Evolutionary conservation across 2,329 filamentous ascomycete species (phyloP), one percentile per base, ranked within the genome.

Genomic region (Emericellopsis atlantica): DNA sequence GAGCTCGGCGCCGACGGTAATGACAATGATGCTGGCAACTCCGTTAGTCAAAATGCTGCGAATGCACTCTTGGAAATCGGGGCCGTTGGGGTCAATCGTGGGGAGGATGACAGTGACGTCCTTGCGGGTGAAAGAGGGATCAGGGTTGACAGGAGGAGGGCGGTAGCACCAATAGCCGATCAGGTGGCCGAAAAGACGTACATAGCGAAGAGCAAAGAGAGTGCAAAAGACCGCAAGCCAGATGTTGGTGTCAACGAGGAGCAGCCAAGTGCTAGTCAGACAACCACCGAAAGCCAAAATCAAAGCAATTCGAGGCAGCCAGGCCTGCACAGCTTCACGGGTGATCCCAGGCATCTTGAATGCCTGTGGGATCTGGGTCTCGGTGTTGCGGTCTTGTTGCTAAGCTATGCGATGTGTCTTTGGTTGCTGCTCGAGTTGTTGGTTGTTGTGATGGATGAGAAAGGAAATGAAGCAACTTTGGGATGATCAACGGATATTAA

Each of bases 31-130:
- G 2, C 44, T 46, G 0, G 45, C 46, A 0, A 67, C 69, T 0
- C 37, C 14, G 42, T 71, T 69, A 1, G 41, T 36, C 2, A 68
- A 51, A 3, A 67, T 59, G 0, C 59, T 62, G 0, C 42, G 36
- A 3, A 74, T 43, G 40, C 66, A 69, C 12, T 59, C 57, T 0
- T 45, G 36, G 41, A 77, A 72, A 15, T 61, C 57, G 0, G 36
- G 39, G 10, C 61, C 60, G 1, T 48, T 39, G 0, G 70, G 67
- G 11, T 69, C 64, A 4, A 73, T 57, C 0, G 71, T 76, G 0
- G 72, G 69, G 3, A 77, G 50, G 36, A 77, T 58, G 16, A 75
- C 64, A 0, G 70, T 71, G 39, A 67, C 65, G 32, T 76, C 65
- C 2, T 43, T 39, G 4, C 51, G 48, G 6, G 44, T 48, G 44